Percentiles rank a stretch among this genome's conserved stretches.
Conservation (phyloP, 495 filamentous ascomycete species). For the Polyplosphaeria fusca region DNA sequence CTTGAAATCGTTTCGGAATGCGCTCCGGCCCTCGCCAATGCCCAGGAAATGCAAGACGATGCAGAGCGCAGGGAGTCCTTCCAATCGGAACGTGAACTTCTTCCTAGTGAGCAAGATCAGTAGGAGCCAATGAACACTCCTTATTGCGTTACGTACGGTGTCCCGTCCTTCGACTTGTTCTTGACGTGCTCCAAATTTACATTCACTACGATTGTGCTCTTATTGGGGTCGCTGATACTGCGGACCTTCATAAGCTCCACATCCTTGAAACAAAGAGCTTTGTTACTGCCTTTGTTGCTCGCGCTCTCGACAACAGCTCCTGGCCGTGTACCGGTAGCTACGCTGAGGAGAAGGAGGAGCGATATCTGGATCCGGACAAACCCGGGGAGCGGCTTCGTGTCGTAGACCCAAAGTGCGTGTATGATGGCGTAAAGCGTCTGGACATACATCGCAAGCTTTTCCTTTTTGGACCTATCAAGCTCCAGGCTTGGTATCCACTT, state of each 20-base stretch:
- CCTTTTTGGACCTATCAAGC: slow-evolving; percentile 11
- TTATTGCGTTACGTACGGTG: slow-evolving; percentile 4
- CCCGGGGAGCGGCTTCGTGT: slow-evolving; percentile 2
- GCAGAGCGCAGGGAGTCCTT: slow-evolving; percentile 20
- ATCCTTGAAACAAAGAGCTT: slow-evolving; percentile 15
- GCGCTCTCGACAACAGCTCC: slow-evolving; percentile 14
- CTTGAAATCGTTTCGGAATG: slow-evolving; percentile 18
- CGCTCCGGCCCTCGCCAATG: slow-evolving; percentile 5
- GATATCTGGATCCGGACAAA: slow-evolving; percentile 11
- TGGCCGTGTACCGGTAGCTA: slow-evolving; percentile 9
- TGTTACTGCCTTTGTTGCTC: slow-evolving; percentile 13
- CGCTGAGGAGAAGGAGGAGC: slow-evolving; percentile 17
- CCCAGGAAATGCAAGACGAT: slow-evolving; percentile 13
- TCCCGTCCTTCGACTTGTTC: slow-evolving; percentile 10
- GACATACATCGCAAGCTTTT: slow-evolving; percentile 8
- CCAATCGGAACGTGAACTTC: slow-evolving; percentile 24
- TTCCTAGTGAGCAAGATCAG: slow-evolving; percentile 19
- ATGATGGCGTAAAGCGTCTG: slow-evolving; percentile 5
- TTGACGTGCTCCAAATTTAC: slow-evolving; percentile 16
- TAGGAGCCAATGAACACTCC: background rate
- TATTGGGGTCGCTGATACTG: background rate
- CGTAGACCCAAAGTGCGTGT: slow-evolving; percentile 2
- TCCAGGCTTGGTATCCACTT: slow-evolving; percentile 8
- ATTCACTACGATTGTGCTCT: slow-evolving; percentile 11
- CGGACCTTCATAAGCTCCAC: slow-evolving; percentile 9